Percentiles rank a stretch among this genome's conserved stretches.
Evolutionary conservation across 1,139 yeast genomes (phyloP).

Genomic region (Yamadazyma songkhlaensis): DNA sequence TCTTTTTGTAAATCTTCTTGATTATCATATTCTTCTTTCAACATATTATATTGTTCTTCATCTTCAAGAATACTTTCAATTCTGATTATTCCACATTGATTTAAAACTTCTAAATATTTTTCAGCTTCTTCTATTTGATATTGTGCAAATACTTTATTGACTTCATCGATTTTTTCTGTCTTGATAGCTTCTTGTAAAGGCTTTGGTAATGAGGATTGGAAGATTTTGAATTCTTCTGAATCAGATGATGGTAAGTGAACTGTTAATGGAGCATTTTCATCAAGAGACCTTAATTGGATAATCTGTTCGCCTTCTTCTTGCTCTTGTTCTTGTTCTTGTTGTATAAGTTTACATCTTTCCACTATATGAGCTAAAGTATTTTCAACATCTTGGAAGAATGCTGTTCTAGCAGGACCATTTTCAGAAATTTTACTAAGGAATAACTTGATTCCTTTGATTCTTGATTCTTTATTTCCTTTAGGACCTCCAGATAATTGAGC

Average conservation of each 20-base stretch:
- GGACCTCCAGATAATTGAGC: constrained; percentile 56
- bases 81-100: constrained; percentile 81
- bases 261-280: constrained; percentile 73
- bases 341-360: constrained; percentile 67
- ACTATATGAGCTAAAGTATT: constrained; percentile 71
- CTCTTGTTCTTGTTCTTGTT: constrained; percentile 37
- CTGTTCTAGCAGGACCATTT: constrained; percentile 57
- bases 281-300: constrained; percentile 85
- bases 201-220: constrained; percentile 52
- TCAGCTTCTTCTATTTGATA: constrained; percentile 82
- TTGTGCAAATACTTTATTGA: constrained; percentile 79
- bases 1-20: constrained; percentile 21
- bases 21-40: constrained; percentile 46
- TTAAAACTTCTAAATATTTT: constrained; percentile 64
- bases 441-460: constrained; percentile 57
- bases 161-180: constrained; percentile 69
- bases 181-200: constrained; percentile 75
- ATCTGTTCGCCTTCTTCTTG: constrained; percentile 50
- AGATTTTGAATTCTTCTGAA: constrained; percentile 54
- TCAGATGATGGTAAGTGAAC: constrained; percentile 66
- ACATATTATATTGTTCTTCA: constrained; percentile 66
- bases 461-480: constrained; percentile 27
- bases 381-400: constrained; percentile 71
- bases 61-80: constrained; percentile 76
- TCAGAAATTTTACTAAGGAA: constrained; percentile 64